A percentile compares a stretch with the other conserved stretches of the same genome.
phyloP scores from a whole-genome alignment of 352 stramenopile genomes.

The Blastocystis sp. region DNA sequence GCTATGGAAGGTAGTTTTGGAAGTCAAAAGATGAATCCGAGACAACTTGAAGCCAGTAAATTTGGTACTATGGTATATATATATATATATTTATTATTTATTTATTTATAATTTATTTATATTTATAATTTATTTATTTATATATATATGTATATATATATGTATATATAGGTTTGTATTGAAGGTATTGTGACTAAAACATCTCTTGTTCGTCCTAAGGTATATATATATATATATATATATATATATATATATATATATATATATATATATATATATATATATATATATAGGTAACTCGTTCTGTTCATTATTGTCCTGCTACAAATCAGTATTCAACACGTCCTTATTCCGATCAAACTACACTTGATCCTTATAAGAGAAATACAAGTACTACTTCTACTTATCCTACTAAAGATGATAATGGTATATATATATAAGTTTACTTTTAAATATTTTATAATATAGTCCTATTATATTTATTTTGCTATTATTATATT shows the following conservation, averaged over 20 bases:
- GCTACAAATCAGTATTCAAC: constrained; percentile 70
- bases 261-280: constrained; percentile 57
- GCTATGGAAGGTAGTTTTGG: constrained; percentile 75
- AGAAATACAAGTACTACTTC: constrained; percentile 23
- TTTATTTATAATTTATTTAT: no score
- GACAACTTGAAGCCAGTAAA: no score
- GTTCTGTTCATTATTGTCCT: constrained; percentile 83
- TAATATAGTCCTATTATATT: background rate
- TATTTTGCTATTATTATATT: constrained; percentile 9
- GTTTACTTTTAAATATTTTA: background rate
- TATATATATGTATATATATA: constrained; percentile 63
- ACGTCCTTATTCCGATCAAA: constrained; percentile 43
- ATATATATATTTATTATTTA: no score
- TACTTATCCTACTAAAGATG: constrained; percentile 31
- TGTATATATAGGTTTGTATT: constrained; percentile 83
- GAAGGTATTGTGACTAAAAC: constrained; percentile 96
- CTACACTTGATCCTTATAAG: background rate
- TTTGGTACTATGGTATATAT: no score
- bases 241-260: background rate
- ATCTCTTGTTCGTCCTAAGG: constrained; percentile 83
- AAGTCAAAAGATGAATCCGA: constrained; percentile 69
- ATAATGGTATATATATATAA: constrained; percentile 6
- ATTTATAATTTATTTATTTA: no score
- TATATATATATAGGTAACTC: constrained; percentile 5
- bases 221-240: constrained; percentile 57